A percentile compares a stretch with the other conserved stretches of the same genome.
Evolutionary conservation across 192 early-diverging fungal species (phyloP).

Genomic region (Spinellus fusiger): DNA sequence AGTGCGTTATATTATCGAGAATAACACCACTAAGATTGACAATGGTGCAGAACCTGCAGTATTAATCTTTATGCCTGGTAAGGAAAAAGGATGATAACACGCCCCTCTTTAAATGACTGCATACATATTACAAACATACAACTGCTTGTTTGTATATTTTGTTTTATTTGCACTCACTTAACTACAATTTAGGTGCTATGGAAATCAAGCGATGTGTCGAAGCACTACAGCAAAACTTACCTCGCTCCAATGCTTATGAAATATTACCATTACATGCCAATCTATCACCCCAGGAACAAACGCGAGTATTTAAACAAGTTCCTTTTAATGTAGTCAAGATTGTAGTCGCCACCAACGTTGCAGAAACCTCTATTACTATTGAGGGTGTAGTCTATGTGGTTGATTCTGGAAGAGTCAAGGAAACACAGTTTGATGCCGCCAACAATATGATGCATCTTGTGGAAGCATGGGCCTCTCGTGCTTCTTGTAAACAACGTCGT

Average conservation of each 20-base stretch:
- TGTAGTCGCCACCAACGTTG: conserved; percentile 74
- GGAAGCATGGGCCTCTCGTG: conserved; percentile 40
- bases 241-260: conserved; percentile 8
- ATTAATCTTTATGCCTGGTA: conserved; percentile 67
- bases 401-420: conserved; percentile 64
- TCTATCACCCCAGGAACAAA: conserved; percentile 63
- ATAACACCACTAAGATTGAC: conserved; percentile 36
- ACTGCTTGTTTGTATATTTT: neutral
- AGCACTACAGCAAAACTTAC: conserved; percentile 23
- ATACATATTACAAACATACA: neutral
- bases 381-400: conserved; percentile 72
- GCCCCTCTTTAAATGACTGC: neutral
- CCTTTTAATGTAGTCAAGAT: conserved; percentile 55
- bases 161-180: too few relatives aligned
- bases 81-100: neutral
- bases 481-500: conserved; percentile 55
- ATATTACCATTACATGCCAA: conserved; percentile 54
- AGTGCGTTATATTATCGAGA: conserved; percentile 55
- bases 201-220: conserved; percentile 72
- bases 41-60: conserved; percentile 42
- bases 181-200: conserved; percentile 54
- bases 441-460: conserved; percentile 58
- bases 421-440: conserved; percentile 43
- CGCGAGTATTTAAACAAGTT: conserved; percentile 55
- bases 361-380: conserved; percentile 81